These are phyloP conservation scores for Adansonia digitata DNA, from an alignment of 345 rosid species.

Conservation along the genomic window DNA sequence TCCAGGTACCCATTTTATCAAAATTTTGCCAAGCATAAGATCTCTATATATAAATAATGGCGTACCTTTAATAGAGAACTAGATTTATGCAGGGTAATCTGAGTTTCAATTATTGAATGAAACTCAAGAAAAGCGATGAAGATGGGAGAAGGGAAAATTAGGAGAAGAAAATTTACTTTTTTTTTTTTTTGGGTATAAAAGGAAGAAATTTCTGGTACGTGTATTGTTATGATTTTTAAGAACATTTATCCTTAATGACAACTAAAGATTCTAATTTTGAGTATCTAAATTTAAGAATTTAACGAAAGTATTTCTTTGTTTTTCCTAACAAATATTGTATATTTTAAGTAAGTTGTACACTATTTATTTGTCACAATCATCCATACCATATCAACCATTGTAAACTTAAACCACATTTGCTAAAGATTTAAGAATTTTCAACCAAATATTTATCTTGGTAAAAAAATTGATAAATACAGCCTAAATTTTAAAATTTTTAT, in stretches of 20 bases:
- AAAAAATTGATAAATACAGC: not conserved
- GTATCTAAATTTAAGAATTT: slow-evolving; percentile 1
- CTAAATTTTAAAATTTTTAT: not conserved
- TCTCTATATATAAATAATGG: not conserved
- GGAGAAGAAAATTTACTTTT: not conserved
- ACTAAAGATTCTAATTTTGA: not conserved
- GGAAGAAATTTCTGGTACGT: not conserved
- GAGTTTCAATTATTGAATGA: not conserved
- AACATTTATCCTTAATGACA: not conserved
- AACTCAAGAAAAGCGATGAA: not conserved
- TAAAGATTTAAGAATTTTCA: not conserved
- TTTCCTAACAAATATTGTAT: not conserved
- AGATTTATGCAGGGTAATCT: not conserved
- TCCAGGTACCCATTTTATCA: not conserved
- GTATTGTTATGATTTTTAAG: not conserved
- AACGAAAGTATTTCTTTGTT: not conserved
- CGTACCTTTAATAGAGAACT: not conserved
- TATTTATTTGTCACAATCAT: not conserved
- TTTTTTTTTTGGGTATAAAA: too few relatives aligned
- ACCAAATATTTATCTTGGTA: not conserved
- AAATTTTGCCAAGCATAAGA: not conserved
- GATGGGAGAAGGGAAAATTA: not conserved
- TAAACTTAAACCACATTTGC: not conserved
- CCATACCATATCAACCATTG: not conserved
- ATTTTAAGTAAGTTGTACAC: not conserved